Evolutionary conservation across 331 rosid genomes (phyloP).

Genomic region (Malus hybrid): DNA sequence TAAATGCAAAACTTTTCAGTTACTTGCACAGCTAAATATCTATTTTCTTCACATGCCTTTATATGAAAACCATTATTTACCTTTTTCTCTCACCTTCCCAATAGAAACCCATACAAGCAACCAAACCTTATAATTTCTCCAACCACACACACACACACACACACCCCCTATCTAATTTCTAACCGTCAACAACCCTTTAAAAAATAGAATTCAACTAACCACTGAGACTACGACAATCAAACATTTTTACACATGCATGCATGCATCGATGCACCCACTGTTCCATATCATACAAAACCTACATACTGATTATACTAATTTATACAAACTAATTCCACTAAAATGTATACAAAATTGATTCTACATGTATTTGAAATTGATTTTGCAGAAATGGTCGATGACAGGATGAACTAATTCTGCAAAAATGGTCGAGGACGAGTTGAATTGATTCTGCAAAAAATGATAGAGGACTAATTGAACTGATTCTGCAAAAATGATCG

Average conservation of each 20-base stretch:
- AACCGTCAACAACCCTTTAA: not conserved
- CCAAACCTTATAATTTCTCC: conserved; percentile 29
- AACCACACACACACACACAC: conserved; percentile 6
- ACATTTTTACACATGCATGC: not conserved
- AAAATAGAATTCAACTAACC: conserved; percentile 31
- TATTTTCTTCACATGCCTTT: conserved; percentile 26
- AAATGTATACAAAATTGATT: no score
- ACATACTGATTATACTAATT: no score
- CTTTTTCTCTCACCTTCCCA: conserved; percentile 50
- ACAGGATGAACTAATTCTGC: no score
- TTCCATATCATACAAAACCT: not conserved
- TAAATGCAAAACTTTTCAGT: conserved; percentile 31
- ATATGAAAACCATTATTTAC: conserved; percentile 64
- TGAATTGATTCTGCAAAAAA: no score
- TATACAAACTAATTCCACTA: no score
- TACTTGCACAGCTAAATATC: conserved; percentile 42
- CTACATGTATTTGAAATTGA: no score
- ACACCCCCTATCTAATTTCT: not conserved
- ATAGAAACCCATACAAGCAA: conserved; percentile 50
- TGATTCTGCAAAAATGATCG: no score
- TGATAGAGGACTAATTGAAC: no score
- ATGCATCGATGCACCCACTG: not conserved
- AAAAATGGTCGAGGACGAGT: no score
- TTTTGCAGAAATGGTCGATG: no score
- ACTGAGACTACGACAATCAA: conserved; percentile 35